Percentiles rank a stretch among this genome's conserved stretches.
Evolutionary conservation across 371 early-diverging fungal genomes (phyloP).

Genomic region (Phascolomyces articulosus): DNA sequence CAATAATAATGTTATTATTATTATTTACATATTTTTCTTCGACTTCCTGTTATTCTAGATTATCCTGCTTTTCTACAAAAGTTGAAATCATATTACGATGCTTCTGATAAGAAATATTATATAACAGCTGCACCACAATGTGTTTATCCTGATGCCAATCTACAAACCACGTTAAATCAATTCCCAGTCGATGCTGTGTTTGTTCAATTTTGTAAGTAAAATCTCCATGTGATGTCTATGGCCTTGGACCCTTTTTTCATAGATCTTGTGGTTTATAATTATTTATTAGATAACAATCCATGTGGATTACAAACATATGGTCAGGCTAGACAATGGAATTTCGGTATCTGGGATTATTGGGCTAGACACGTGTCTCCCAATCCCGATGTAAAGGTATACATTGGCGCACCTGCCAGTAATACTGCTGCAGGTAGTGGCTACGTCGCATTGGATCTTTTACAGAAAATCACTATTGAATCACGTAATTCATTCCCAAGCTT

Average conservation of each 20-base stretch:
- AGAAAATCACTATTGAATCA: conserved; percentile 28
- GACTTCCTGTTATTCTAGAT: conserved; percentile 30
- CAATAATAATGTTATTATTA: not conserved
- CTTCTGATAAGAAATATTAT: conserved; percentile 43
- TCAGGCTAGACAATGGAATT: conserved; percentile 42
- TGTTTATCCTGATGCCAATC: conserved; percentile 67
- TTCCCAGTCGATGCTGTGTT: conserved; percentile 71
- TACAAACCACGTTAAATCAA: conserved; percentile 52
- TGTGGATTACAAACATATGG: conserved; percentile 65
- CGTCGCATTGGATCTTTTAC: conserved; percentile 29
- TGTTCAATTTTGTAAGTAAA: conserved; percentile 74
- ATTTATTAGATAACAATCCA: conserved; percentile 64
- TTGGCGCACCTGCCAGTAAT: conserved; percentile 64
- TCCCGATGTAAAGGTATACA: conserved; percentile 59
- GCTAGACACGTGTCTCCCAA: conserved; percentile 60
- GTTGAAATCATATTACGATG: conserved; percentile 43
- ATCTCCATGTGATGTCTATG: not conserved
- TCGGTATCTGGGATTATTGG: conserved; percentile 69
- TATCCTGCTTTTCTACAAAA: conserved; percentile 58
- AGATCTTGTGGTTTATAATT: not conserved
- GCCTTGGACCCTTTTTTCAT: not conserved
- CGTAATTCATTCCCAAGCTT: conserved; percentile 48
- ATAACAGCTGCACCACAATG: conserved; percentile 79
- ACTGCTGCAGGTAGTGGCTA: conserved; percentile 65
- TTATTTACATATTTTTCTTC: not conserved